These are phyloP conservation scores for Aquilaria malaccensis DNA, from an alignment of 345 rosid genomes.

Conservation along the genomic window DNA sequence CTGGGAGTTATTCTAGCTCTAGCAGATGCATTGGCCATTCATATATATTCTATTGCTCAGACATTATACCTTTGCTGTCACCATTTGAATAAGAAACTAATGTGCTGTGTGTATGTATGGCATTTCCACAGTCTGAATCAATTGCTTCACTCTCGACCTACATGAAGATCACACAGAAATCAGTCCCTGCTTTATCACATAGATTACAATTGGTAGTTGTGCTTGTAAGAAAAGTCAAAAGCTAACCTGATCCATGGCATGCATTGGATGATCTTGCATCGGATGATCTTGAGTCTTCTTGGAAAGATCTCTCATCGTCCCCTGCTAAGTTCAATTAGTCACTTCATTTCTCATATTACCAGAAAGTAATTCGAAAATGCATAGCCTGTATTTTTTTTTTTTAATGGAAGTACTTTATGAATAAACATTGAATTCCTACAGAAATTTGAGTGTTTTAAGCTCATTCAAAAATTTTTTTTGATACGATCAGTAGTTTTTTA, in stretches of 20 bases:
- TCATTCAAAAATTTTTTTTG: too few species aligned
- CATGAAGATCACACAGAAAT: not conserved
- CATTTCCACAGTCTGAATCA: slow-evolving; percentile 35
- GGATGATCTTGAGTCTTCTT: slow-evolving; percentile 53
- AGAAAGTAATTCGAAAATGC: too few species aligned
- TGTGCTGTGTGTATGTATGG: slow-evolving; percentile 28
- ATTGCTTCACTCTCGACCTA: slow-evolving; percentile 50
- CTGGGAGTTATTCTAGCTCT: slow-evolving; percentile 15
- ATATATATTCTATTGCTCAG: slow-evolving; percentile 18
- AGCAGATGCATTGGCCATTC: slow-evolving; percentile 11
- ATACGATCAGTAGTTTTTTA: too few species aligned
- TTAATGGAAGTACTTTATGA: too few species aligned
- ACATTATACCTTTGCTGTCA: slow-evolving; percentile 31
- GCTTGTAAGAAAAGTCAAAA: not conserved
- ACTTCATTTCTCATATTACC: not conserved
- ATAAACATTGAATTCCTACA: too few species aligned
- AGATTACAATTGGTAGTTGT: too few species aligned
- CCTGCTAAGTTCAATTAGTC: slow-evolving; percentile 32
- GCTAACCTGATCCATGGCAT: slow-evolving; percentile 44
- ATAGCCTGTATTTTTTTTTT: too few species aligned
- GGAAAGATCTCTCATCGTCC: slow-evolving; percentile 57
- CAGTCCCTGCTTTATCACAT: too few species aligned
- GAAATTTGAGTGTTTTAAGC: too few species aligned
- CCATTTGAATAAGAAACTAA: slow-evolving; percentile 36
- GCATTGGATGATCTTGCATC: slow-evolving; percentile 34